Evolutionary conservation across 2,329 filamentous ascomycete genomes (phyloP).

Genomic region (Fusarium sp.): DNA sequence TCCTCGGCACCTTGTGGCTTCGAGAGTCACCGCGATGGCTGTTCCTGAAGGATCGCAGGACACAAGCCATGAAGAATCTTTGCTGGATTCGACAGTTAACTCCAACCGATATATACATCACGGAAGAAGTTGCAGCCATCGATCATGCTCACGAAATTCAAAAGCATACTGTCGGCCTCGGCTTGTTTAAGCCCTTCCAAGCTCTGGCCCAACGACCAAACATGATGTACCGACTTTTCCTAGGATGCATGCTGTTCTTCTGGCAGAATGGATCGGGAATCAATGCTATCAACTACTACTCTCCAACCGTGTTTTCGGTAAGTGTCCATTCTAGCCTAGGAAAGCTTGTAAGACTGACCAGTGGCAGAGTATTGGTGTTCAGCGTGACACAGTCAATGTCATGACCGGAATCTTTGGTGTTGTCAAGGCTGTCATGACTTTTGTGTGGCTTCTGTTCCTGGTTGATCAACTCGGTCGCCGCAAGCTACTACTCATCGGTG

Average conservation of each 20-base stretch:
- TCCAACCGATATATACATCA: slow-evolving; percentile 59
- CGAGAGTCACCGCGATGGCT: slow-evolving; percentile 71
- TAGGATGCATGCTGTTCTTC: slow-evolving; percentile 73
- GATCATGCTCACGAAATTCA: slow-evolving; percentile 59
- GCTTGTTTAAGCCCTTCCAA: slow-evolving; percentile 41
- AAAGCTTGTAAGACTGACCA: background rate
- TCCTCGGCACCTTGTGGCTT: slow-evolving; percentile 61
- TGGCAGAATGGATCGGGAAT: slow-evolving; percentile 73
- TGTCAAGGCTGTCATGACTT: slow-evolving; percentile 72
- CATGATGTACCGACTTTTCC: slow-evolving; percentile 71
- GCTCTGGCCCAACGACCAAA: slow-evolving; percentile 33
- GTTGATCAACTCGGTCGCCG: slow-evolving; percentile 64
- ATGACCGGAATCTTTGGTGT: slow-evolving; percentile 77
- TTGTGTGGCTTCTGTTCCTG: slow-evolving; percentile 72
- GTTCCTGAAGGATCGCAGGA: slow-evolving; percentile 63
- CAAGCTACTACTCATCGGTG: slow-evolving; percentile 70
- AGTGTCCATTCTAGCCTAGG: fast-evolving
- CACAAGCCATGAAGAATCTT: slow-evolving; percentile 62
- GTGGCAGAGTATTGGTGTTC: slow-evolving; percentile 15
- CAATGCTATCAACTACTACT: slow-evolving; percentile 44
- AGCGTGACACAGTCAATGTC: slow-evolving; percentile 50
- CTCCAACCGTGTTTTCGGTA: slow-evolving; percentile 40
- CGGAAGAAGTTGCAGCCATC: slow-evolving; percentile 37
- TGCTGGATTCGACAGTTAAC: slow-evolving; percentile 66
- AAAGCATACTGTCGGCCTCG: slow-evolving; percentile 70